These are phyloP conservation scores for Wallemia mellicola DNA, from an alignment of 1,284 basidiomycete genomes.

Conservation along the genomic window DNA sequence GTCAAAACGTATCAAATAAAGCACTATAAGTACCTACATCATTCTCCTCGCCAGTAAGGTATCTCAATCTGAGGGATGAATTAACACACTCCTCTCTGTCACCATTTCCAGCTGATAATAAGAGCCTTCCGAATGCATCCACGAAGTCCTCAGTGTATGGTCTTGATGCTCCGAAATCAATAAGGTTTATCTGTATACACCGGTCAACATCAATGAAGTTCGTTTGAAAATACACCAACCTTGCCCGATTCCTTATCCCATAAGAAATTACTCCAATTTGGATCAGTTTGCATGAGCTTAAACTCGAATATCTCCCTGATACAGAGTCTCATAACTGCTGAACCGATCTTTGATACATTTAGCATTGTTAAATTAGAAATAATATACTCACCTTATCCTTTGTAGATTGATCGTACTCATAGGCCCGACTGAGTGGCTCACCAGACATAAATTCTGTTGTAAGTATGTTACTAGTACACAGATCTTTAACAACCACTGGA, in stretches of 20 bases:
- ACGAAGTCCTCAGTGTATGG: conserved; percentile 66
- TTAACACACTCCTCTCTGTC: conserved; percentile 38
- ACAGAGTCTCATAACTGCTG: conserved; percentile 53
- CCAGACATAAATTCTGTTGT: conserved; percentile 72
- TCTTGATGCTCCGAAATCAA: conserved; percentile 86
- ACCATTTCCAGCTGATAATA: conserved; percentile 42
- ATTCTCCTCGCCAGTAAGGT: conserved; percentile 66
- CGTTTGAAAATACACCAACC: conserved; percentile 13
- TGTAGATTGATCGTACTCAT: conserved; percentile 28
- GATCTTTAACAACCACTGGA: conserved; percentile 46
- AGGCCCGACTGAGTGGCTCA: conserved; percentile 38
- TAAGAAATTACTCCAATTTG: conserved; percentile 94
- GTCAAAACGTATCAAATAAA: neutral
- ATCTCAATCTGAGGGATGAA: conserved; percentile 53
- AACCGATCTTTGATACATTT: conserved; percentile 33
- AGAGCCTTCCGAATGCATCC: conserved; percentile 51
- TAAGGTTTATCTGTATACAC: conserved; percentile 36
- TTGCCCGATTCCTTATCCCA: conserved; percentile 36
- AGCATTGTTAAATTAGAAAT: too few species aligned
- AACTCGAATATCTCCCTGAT: conserved; percentile 72
- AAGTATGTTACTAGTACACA: conserved; percentile 49
- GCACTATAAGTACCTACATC: conserved; percentile 22
- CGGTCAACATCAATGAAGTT: neutral
- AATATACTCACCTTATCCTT: conserved; percentile 42
- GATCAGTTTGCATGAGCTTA: conserved; percentile 89